Conservation (phyloP, 2,329 filamentous ascomycete species). For the Boeremia lycopersici region DNA sequence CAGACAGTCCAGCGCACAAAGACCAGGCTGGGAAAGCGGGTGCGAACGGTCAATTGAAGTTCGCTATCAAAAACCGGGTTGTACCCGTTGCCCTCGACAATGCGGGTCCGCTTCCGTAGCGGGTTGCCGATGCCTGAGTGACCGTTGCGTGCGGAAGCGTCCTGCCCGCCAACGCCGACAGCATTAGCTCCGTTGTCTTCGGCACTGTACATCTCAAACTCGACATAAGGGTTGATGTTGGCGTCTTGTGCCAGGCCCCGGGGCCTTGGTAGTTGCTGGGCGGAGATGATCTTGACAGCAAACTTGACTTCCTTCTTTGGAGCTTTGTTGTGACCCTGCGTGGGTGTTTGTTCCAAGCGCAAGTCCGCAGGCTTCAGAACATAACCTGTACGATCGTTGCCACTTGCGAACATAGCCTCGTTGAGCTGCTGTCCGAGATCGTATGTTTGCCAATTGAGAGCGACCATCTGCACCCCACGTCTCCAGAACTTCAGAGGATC, state of each 20-base stretch:
- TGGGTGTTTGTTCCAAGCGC: constrained; percentile 54
- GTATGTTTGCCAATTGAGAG: constrained; percentile 98
- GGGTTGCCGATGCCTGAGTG: constrained; percentile 73
- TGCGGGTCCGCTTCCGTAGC: constrained; percentile 77
- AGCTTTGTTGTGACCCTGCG: constrained; percentile 65
- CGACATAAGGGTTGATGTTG: constrained; percentile 88
- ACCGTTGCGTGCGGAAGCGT: constrained; percentile 68
- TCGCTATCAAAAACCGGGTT: constrained; percentile 85
- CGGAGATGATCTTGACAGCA: constrained; percentile 86
- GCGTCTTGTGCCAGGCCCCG: constrained; percentile 73
- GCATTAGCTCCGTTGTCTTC: constrained; percentile 86
- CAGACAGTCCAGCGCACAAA: constrained; percentile 94
- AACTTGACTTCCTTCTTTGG: constrained; percentile 85
- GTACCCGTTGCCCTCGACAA: constrained; percentile 88
- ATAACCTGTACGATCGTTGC: constrained; percentile 85
- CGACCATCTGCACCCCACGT: constrained; percentile 95
- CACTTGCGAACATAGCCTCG: constrained; percentile 94
- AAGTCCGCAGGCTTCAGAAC: constrained; percentile 90
- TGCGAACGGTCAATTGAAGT: constrained; percentile 81
- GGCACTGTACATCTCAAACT: constrained; percentile 92
- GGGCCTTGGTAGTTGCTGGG: constrained; percentile 89
- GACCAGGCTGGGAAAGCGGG: constrained; percentile 91
- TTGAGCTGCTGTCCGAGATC: constrained; percentile 96
- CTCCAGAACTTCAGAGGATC: constrained; percentile 94
- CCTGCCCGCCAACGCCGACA: constrained; percentile 68